phyloP scores from a whole-genome alignment of 2,329 filamentous ascomycete species.

The Cladosporium sp. region DNA sequence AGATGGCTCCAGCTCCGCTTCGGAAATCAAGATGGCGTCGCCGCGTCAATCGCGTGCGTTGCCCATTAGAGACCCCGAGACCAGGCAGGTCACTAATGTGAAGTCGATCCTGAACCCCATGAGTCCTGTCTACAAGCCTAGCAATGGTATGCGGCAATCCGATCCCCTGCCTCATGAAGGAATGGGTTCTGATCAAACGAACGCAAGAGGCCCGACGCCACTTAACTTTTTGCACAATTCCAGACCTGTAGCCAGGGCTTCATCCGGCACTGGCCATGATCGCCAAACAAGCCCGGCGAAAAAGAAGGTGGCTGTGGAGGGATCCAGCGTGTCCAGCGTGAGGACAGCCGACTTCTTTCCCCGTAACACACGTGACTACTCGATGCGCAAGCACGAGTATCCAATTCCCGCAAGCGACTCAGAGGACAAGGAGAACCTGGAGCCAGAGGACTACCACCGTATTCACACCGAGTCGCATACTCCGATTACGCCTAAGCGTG shows the following conservation, averaged over 20 bases:
- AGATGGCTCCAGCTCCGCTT: constrained; percentile 23
- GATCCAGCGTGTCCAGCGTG: constrained; percentile 35
- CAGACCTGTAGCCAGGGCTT: not conserved
- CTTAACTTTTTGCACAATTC: not conserved
- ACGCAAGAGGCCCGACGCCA: not conserved
- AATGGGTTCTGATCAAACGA: not conserved
- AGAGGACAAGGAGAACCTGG: constrained; percentile 21
- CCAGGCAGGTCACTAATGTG: constrained; percentile 18
- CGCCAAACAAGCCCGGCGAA: constrained; percentile 7
- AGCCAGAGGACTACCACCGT: not conserved
- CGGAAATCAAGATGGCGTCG: constrained; percentile 19
- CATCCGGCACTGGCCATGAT: constrained; percentile 9
- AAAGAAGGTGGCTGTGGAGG: constrained; percentile 23
- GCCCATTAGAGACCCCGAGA: constrained; percentile 31
- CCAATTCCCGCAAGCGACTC: constrained; percentile 14
- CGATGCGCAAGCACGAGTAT: constrained; percentile 30
- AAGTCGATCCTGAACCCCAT: constrained; percentile 35
- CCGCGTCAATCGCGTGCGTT: constrained; percentile 28
- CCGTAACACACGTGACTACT: constrained; percentile 34
- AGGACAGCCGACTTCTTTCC: constrained; percentile 38
- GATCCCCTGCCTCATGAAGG: not conserved
- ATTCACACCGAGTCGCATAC: not conserved
- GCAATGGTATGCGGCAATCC: constrained; percentile 8
- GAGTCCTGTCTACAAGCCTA: constrained; percentile 36
- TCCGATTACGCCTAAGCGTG: constrained; percentile 19